Evolutionary conservation across 1,139 yeast genomes (phyloP).

Genomic region (Yamadazyma dendronema): DNA sequence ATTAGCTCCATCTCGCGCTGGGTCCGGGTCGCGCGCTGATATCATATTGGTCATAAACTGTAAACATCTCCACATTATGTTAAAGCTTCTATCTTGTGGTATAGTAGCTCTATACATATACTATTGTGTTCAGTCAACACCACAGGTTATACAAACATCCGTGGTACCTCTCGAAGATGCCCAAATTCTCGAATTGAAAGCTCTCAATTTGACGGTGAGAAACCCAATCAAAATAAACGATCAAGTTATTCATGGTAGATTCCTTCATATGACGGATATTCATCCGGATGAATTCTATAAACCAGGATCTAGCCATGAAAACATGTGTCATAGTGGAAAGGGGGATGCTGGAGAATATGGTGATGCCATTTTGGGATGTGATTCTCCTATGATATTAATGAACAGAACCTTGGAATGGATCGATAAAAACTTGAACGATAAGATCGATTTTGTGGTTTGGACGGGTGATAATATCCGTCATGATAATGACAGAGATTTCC

Average conservation of each 20-base stretch:
- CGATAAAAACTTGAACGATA: constrained; percentile 58
- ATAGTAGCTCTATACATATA: constrained; percentile 11
- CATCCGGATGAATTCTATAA: constrained; percentile 79
- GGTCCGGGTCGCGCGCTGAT: no score
- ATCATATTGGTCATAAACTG: no score
- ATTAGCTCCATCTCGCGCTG: no score
- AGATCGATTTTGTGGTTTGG: constrained; percentile 85
- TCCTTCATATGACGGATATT: constrained; percentile 79
- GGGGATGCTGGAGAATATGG: constrained; percentile 67
- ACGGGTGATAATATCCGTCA: constrained; percentile 89
- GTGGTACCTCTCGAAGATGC: constrained; percentile 8
- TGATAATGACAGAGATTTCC: constrained; percentile 71
- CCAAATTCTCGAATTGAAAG: constrained; percentile 7
- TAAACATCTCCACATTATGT: no score
- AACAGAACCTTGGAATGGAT: constrained; percentile 69
- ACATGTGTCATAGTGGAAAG: constrained; percentile 58
- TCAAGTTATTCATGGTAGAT: constrained; percentile 58
- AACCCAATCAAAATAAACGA: constrained; percentile 30
- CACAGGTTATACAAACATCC: constrained; percentile 4
- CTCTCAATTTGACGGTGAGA: constrained; percentile 29
- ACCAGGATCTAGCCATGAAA: constrained; percentile 48
- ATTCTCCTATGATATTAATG: constrained; percentile 61
- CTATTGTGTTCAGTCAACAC: constrained; percentile 9
- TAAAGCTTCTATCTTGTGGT: constrained; percentile 7
- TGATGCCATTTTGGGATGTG: constrained; percentile 73